These are phyloP conservation scores for Penicillium brasilianum DNA, from an alignment of 2,329 filamentous ascomycete genomes.

Conservation along the genomic window DNA sequence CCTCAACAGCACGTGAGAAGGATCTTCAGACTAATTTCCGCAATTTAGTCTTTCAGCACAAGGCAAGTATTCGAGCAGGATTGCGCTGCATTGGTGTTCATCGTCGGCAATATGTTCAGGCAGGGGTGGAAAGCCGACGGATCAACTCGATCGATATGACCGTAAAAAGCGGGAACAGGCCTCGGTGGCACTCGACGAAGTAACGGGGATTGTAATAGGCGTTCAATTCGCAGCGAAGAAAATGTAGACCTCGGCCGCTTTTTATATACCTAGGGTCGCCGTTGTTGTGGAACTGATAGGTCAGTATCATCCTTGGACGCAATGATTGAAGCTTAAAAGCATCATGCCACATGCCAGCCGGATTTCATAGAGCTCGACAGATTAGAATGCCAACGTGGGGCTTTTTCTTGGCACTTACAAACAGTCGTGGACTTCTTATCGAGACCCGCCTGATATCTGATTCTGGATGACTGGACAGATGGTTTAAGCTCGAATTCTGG, in stretches of 20 bases:
- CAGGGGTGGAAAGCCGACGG: slow-evolving; percentile 24
- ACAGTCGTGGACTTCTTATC: too few species aligned
- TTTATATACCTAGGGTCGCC: slow-evolving; percentile 31
- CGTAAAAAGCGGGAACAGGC: slow-evolving; percentile 32
- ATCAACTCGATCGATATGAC: slow-evolving; percentile 30
- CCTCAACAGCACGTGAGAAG: slow-evolving; percentile 26
- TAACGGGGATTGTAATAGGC: slow-evolving; percentile 28
- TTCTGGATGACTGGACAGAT: too few species aligned
- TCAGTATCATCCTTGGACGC: slow-evolving; percentile 11
- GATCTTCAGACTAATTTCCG: slow-evolving; percentile 26
- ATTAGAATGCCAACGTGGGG: too few species aligned
- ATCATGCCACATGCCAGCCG: background rate
- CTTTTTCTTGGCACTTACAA: too few species aligned
- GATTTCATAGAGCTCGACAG: background rate
- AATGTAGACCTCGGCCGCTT: slow-evolving; percentile 33
- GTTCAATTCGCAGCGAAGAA: slow-evolving; percentile 31
- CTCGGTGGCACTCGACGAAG: slow-evolving; percentile 24
- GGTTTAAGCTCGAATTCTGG: too few species aligned
- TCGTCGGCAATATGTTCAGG: slow-evolving; percentile 28
- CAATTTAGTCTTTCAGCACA: slow-evolving; percentile 28
- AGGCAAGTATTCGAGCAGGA: slow-evolving; percentile 36
- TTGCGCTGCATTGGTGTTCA: slow-evolving; percentile 26
- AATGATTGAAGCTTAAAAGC: background rate
- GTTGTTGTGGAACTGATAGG: slow-evolving; percentile 30
- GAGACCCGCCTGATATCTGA: too few species aligned